Conservation (phyloP, 257 asterid genomes). For the Solanum neorickii region DNA sequence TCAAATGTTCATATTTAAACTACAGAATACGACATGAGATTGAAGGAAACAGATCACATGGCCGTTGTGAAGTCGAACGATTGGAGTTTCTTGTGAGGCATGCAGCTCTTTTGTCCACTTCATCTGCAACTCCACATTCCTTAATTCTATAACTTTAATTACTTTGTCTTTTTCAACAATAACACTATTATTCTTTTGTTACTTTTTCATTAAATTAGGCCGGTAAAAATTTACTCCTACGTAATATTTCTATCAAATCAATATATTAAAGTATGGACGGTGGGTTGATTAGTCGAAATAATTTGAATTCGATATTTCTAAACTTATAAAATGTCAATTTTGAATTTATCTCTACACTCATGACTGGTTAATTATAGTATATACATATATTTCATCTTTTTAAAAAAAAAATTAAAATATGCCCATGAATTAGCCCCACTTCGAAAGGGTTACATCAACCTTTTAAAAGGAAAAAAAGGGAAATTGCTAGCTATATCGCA, state of each 20-base stretch:
- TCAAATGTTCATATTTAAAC: neutral
- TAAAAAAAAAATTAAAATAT: too few relatives aligned
- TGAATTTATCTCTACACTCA: too few relatives aligned
- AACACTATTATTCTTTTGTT: neutral
- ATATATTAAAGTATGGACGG: neutral
- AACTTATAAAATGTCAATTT: too few relatives aligned
- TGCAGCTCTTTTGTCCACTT: neutral
- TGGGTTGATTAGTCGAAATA: neutral
- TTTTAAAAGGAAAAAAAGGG: neutral
- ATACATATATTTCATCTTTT: too few relatives aligned
- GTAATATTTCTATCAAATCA: neutral
- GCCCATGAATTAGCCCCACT: too few relatives aligned
- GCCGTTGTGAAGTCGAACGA: neutral
- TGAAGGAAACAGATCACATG: neutral
- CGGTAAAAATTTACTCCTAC: neutral
- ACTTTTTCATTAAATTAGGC: neutral
- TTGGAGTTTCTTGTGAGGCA: neutral
- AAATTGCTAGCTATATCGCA: neutral
- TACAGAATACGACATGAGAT: neutral
- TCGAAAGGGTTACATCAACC: neutral
- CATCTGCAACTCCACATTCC: neutral
- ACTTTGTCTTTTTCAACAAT: neutral
- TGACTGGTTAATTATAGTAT: too few relatives aligned
- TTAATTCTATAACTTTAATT: neutral
- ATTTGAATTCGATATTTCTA: too few relatives aligned